Conservation (phyloP, 179 eudicot species). For the Heliamphora pulchella region DNA sequence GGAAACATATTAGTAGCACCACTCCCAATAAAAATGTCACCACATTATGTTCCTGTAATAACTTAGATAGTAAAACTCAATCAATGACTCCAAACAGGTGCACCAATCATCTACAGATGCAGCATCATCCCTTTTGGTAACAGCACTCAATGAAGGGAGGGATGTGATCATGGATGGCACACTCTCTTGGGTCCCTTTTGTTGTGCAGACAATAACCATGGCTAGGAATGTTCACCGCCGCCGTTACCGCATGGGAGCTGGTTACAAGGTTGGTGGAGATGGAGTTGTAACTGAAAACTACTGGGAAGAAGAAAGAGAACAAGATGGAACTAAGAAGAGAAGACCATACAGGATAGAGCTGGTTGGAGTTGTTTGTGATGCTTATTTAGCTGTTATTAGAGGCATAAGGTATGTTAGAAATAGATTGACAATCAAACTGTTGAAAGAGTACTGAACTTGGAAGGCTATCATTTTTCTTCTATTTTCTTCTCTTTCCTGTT, state of each 20-base stretch:
- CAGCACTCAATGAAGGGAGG: slow-evolving; percentile 96
- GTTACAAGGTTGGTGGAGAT: slow-evolving; percentile 63
- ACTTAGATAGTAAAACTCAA: not conserved
- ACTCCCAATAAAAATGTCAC: not conserved
- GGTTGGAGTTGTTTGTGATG: slow-evolving; percentile 95
- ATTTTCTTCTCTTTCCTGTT: not conserved
- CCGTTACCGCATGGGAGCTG: slow-evolving; percentile 91
- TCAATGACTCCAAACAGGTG: slow-evolving; percentile 45
- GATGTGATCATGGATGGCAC: slow-evolving; percentile 99
- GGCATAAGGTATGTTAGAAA: slow-evolving; percentile 70
- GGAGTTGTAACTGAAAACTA: slow-evolving; percentile 76
- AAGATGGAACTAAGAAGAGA: slow-evolving; percentile 54
- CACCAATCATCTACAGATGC: slow-evolving; percentile 99
- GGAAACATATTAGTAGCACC: not conserved
- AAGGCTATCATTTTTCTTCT: not conserved
- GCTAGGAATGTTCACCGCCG: slow-evolving; percentile 95
- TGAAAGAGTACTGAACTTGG: not conserved
- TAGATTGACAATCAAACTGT: not conserved
- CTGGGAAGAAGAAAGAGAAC: slow-evolving; percentile 86
- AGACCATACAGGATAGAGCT: slow-evolving; percentile 93
- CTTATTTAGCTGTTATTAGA: slow-evolving; percentile 90
- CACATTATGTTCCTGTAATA: not conserved
- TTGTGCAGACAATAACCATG: slow-evolving; percentile 97
- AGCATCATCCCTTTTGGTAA: slow-evolving; percentile 94
- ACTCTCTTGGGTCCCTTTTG: slow-evolving; percentile 95